A percentile compares a stretch with the other conserved stretches of the same genome.
Evolutionary conservation across 2,329 filamentous ascomycete genomes (phyloP).

Genomic region (Colletotrichum incanum): DNA sequence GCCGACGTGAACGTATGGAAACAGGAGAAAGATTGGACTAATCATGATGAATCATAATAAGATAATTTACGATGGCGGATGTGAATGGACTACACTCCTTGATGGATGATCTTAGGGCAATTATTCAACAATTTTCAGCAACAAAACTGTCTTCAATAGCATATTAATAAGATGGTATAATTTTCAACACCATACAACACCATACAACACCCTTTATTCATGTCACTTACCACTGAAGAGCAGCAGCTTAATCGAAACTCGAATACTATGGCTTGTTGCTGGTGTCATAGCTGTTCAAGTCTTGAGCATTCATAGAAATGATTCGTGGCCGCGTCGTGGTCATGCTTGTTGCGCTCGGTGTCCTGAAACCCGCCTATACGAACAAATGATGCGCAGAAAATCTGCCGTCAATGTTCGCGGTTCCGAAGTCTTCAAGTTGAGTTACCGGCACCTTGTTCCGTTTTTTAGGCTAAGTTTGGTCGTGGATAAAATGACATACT

Average conservation of each 20-base stretch:
- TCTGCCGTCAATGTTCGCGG: not conserved
- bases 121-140: slow-evolving; percentile 13
- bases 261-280: too few relatives aligned
- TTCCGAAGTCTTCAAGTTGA: too few relatives aligned
- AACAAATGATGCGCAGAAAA: not conserved
- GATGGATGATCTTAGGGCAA: slow-evolving; percentile 5
- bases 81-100: slow-evolving; percentile 16
- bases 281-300: too few relatives aligned
- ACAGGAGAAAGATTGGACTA: not conserved
- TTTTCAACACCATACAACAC: too few relatives aligned
- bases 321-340: not conserved
- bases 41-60: not conserved
- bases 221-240: too few relatives aligned
- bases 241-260: too few relatives aligned
- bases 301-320: too few relatives aligned
- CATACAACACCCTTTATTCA: too few relatives aligned
- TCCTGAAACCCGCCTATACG: not conserved
- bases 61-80: too few relatives aligned
- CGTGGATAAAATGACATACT: slow-evolving; percentile 28
- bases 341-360: not conserved
- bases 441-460: not conserved
- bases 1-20: not conserved
- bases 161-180: not conserved
- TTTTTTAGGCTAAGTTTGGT: not conserved
- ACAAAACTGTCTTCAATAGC: not conserved